Evolutionary conservation across 78 protist genomes (phyloP).

Genomic region (Protostelium mycophagum): DNA sequence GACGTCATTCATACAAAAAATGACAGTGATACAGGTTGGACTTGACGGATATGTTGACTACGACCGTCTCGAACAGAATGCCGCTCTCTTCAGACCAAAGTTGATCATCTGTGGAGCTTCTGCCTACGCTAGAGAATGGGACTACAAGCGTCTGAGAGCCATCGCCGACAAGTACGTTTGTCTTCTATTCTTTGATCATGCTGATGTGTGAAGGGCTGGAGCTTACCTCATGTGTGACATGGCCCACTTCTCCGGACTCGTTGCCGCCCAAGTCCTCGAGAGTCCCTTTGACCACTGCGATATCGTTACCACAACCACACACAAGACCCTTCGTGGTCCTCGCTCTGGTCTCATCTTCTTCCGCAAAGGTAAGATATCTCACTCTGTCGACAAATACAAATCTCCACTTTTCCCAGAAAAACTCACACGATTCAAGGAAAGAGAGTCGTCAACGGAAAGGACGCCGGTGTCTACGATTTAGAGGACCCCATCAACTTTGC

Average conservation of each 20-base stretch:
- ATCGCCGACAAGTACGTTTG: slow-evolving; percentile 17
- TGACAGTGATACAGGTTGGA: slow-evolving; percentile 18
- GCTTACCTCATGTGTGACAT: slow-evolving; percentile 95
- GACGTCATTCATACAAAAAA: too few relatives aligned
- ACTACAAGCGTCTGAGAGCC: slow-evolving; percentile 75
- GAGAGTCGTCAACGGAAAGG: slow-evolving; percentile 17
- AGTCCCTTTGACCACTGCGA: slow-evolving; percentile 93
- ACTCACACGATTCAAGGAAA: too few relatives aligned
- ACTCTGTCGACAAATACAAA: too few relatives aligned
- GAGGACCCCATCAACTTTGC: slow-evolving; percentile 82
- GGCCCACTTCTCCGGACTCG: slow-evolving; percentile 98
- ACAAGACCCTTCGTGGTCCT: slow-evolving; percentile 99
- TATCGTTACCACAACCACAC: slow-evolving; percentile 99
- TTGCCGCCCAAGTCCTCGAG: slow-evolving; percentile 80
- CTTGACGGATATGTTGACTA: slow-evolving; percentile 94
- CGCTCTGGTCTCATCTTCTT: slow-evolving; percentile 98
- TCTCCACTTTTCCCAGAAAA: too few relatives aligned
- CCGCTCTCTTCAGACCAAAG: slow-evolving; percentile 92
- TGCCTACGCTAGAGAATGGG: slow-evolving; percentile 98
- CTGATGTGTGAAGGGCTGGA: slow-evolving; percentile 77
- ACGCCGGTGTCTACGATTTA: slow-evolving; percentile 29
- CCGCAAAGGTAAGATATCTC: slow-evolving; percentile 86
- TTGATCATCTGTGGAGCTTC: slow-evolving; percentile 93
- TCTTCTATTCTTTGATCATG: not conserved
- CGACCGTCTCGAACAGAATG: slow-evolving; percentile 82